Conservation (phyloP, 2,329 filamentous ascomycete species). For the Trichoderma lentiforme region DNA sequence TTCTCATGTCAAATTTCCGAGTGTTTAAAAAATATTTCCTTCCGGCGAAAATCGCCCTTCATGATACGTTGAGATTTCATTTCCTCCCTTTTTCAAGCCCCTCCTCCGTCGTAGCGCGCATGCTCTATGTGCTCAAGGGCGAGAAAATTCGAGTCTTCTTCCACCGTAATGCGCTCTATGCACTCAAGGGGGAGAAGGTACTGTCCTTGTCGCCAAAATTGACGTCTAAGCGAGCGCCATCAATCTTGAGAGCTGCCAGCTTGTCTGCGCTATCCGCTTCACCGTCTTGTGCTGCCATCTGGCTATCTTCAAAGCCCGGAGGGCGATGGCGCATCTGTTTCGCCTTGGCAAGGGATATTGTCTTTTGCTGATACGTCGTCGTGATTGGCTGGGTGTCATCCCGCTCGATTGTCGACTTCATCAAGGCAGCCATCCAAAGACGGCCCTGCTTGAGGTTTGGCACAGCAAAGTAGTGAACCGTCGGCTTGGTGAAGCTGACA, state of each 20-base stretch:
- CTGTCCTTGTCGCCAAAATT: constrained; percentile 29
- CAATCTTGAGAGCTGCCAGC: constrained; percentile 32
- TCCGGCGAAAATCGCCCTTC: background rate
- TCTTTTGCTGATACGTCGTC: constrained; percentile 95
- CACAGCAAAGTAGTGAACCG: constrained; percentile 95
- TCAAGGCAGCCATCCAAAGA: constrained; percentile 95
- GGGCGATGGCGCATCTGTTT: constrained; percentile 84
- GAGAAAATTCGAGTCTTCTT: constrained; percentile 19
- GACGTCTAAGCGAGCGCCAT: constrained; percentile 31
- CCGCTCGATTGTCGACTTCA: constrained; percentile 98
- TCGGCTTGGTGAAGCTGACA: constrained; percentile 96
- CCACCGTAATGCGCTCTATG: constrained; percentile 28
- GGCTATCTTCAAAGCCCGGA: constrained; percentile 75
- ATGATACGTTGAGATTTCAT: constrained; percentile 7
- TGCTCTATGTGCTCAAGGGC: constrained; percentile 32
- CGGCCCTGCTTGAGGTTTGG: constrained; percentile 85
- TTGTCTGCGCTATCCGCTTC: constrained; percentile 45
- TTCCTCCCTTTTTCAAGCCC: background rate
- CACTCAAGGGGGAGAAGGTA: constrained; percentile 29
- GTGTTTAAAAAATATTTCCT: background rate
- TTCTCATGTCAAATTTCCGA: background rate
- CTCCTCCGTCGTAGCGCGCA: constrained; percentile 21
- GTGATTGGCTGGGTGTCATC: constrained; percentile 77
- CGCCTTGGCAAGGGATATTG: constrained; percentile 87
- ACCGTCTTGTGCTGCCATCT: constrained; percentile 41